phyloP scores from a whole-genome alignment of 2,329 filamentous ascomycete species.

The Lasiodiplodia citricola region DNA sequence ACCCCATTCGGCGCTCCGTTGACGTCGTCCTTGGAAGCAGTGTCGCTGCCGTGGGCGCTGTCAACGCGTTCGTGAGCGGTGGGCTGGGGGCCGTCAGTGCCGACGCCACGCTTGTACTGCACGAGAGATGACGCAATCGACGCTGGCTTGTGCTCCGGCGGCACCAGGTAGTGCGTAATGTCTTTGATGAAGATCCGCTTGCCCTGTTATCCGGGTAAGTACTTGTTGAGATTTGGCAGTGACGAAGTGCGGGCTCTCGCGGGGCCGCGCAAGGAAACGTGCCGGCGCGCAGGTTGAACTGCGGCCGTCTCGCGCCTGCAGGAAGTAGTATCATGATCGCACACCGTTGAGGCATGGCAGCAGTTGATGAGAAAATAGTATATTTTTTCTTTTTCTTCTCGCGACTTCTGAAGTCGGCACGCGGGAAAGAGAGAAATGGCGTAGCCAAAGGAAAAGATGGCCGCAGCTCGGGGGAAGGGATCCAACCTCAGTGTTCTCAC shows the following conservation, averaged over 20 bases:
- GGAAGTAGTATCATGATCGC: not conserved
- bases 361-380: constrained; percentile 10
- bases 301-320: not conserved
- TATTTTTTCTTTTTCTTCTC: constrained; percentile 4
- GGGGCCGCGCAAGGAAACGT: constrained; percentile 6
- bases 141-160: constrained; percentile 71
- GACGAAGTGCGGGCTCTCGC: not conserved
- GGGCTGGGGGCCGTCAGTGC: constrained; percentile 50
- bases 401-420: not conserved
- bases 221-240: constrained; percentile 21
- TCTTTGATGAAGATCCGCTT: constrained; percentile 98
- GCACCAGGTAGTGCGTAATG: constrained; percentile 90
- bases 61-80: constrained; percentile 29
- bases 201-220: constrained; percentile 62
- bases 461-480: constrained; percentile 37
- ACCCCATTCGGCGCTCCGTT: constrained; percentile 42
- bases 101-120: constrained; percentile 64
- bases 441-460: constrained; percentile 12
- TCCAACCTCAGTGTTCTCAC: constrained; percentile 74
- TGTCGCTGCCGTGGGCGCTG: constrained; percentile 40
- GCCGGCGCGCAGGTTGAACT: constrained; percentile 15
- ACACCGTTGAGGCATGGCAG: constrained; percentile 18
- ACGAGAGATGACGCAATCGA: constrained; percentile 78
- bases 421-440: not conserved
- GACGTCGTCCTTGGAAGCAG: constrained; percentile 28